Evolutionary conservation across 768 basidiomycete genomes (phyloP), one percentile per base, ranked within the genome.

Genomic region (Clitopilus hobsonii): DNA sequence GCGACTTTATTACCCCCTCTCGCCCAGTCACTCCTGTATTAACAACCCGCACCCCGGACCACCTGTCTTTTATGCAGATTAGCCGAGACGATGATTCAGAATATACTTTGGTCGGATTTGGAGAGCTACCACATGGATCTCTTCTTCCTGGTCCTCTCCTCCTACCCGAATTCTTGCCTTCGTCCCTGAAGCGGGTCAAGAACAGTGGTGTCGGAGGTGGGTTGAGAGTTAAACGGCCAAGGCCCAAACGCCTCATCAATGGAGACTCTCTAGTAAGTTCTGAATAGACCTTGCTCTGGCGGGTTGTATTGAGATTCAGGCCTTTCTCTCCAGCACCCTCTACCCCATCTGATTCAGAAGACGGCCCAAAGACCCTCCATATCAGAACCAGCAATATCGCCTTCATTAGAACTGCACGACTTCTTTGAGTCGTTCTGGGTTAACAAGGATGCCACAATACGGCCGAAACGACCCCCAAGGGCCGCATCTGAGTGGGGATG

Each of bases 341-440:
- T 63, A 30, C 67, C 68, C 11, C 55, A 48, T 14, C 54, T 66
- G 23, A 62, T 65, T 51, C 61, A 55, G 20, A 65, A 62, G 41
- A 61, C 22, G 41, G 41, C 65, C 28, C 28, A 62, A 51, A 64
- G 62, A 8, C 64, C 62, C 24, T 61, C 61, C 13, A 64, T 63
- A 13, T 57, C 65, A 22, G 48, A 56, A n/a, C 56, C 61, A 27
- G 47, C 54, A 27, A 22, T 59, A 18, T 58, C 56, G 26, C 54
- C 56, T 26, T 56, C 60, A 29, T 51, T 59, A 13, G 54, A 61
- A 18, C 65, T 69, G 28, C 60, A 65, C n/a, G 60, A 45, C 14
- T 45, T 20, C 11, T 45, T 45, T 20, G 24, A 23, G 49, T 65
- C 27, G 54, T 64, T 14, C n/a, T 38, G 29, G 58, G 56, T 54